These are phyloP conservation scores for Albizia julibrissin DNA, from an alignment of 306 rosid genomes.

Conservation along the genomic window DNA sequence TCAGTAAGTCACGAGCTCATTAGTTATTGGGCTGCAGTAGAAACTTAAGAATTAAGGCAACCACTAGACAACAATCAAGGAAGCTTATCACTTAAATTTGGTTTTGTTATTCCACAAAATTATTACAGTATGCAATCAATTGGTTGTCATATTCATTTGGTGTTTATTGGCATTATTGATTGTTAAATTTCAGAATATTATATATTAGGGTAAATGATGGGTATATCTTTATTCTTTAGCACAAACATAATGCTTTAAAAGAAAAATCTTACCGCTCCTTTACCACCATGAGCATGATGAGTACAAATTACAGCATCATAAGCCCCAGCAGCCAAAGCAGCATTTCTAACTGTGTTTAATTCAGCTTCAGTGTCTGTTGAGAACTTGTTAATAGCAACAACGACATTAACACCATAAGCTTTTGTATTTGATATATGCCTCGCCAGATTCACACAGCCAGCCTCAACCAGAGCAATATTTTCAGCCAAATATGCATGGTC, in stretches of 20 bases:
- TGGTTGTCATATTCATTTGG: background rate
- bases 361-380: slow-evolving; percentile 92
- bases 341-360: slow-evolving; percentile 64
- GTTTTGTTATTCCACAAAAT: background rate
- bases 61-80: background rate
- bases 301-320: slow-evolving; percentile 84
- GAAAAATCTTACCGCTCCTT: slow-evolving; percentile 82
- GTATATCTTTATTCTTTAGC: slow-evolving; percentile 8
- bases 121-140: slow-evolving; percentile 2
- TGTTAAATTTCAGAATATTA: slow-evolving; percentile 15
- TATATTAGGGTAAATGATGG: slow-evolving; percentile 5
- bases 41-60: background rate
- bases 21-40: background rate
- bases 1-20: background rate
- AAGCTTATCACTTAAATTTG: background rate
- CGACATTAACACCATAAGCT: slow-evolving; percentile 87
- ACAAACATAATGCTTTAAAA: slow-evolving; percentile 18
- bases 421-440: slow-evolving; percentile 77
- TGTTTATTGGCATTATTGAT: background rate
- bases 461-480: slow-evolving; percentile 82
- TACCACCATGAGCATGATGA: slow-evolving; percentile 98
- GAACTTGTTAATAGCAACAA: slow-evolving; percentile 90
- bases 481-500: slow-evolving; percentile 84
- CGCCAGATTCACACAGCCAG: slow-evolving; percentile 91
- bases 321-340: slow-evolving; percentile 87